Conservation (phyloP, 2,329 filamentous ascomycete genomes). For the Leptographium radiaticola region DNA sequence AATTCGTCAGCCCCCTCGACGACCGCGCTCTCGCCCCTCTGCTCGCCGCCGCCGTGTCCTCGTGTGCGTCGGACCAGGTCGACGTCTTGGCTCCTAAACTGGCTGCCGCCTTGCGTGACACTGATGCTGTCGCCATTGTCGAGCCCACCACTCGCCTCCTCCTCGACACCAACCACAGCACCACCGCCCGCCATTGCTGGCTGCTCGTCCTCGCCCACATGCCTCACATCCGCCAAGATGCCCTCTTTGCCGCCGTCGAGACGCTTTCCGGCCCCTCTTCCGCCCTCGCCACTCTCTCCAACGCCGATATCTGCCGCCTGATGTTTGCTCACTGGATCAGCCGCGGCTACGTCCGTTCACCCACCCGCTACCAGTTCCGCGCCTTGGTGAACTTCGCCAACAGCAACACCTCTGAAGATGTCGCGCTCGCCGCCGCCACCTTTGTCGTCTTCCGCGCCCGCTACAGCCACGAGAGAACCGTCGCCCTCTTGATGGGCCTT, state of each 20-base stretch:
- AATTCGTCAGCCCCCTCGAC: neutral
- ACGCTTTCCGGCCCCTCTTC: too few relatives aligned
- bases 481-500: slow-evolving; percentile 8
- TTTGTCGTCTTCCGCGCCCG: slow-evolving; percentile 11
- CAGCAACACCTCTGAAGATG: slow-evolving; percentile 6
- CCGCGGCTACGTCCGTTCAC: slow-evolving; percentile 13
- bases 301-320: slow-evolving; percentile 14
- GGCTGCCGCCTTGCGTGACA: neutral
- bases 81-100: neutral
- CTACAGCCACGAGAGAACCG: slow-evolving; percentile 1
- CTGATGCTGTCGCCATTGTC: neutral
- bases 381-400: neutral
- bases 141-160: neutral
- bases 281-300: neutral
- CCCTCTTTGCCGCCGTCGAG: slow-evolving; percentile 7
- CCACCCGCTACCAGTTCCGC: neutral
- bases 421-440: slow-evolving; percentile 15
- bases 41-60: neutral
- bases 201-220: slow-evolving; percentile 10
- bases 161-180: neutral
- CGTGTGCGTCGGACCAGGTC: neutral
- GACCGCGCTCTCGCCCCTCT: neutral
- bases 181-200: slow-evolving; percentile 4
- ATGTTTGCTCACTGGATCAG: slow-evolving; percentile 19
- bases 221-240: slow-evolving; percentile 10